Base-by-base conservation (phyloP, 2,329 filamentous ascomycete species). In the Erysiphe pisi region DNA sequence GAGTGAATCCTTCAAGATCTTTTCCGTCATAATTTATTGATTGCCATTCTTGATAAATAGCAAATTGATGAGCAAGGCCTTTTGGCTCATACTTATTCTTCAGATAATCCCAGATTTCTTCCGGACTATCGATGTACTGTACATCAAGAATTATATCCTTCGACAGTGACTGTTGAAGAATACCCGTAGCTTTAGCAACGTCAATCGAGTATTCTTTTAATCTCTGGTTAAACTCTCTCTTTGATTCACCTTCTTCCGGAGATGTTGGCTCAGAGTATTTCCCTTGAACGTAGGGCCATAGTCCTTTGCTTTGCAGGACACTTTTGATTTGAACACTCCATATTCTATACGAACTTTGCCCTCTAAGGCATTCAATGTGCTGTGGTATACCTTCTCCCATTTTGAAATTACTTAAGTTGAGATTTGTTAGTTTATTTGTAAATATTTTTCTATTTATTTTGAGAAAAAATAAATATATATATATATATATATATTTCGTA, bases 121-220 rank as follows among this genome's bases (percentile, higher is more conserved):
- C 28, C 11, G 65, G 65, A 18, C 25, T 25, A 4, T 75, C 71
- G 25, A 75, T n/a, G 47, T 63, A 65, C 22, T 63, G 49, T n/a
- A 61, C 52, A 76, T 76, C 75, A 47, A 63, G 43, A 49, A 76
- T 63, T 36, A 76, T 43, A 47, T 20, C 65, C 3, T 56, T 56
- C 4, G 22, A 56, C 12, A 56, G 22, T 4, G 12, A n/a, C 12
- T 56, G 49, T 14, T 71, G 65, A n/a, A 71, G 31, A 7, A 43
- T 71, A 4, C 65, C 65, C 16, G 65, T 43, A 25, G 22, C 7
- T 68, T 68, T 68, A 28, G 22, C 63, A n/a, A 18, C 28, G 4
- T 16, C 63, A 68, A 65, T 65, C 12, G 25, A 20, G 18, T 65
- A 65, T 28, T 65, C 61, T 28, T 65, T 65, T 65, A 73, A 40